Conservation (phyloP, 805 yeast genomes). For the Sungouiella blattae region DNA sequence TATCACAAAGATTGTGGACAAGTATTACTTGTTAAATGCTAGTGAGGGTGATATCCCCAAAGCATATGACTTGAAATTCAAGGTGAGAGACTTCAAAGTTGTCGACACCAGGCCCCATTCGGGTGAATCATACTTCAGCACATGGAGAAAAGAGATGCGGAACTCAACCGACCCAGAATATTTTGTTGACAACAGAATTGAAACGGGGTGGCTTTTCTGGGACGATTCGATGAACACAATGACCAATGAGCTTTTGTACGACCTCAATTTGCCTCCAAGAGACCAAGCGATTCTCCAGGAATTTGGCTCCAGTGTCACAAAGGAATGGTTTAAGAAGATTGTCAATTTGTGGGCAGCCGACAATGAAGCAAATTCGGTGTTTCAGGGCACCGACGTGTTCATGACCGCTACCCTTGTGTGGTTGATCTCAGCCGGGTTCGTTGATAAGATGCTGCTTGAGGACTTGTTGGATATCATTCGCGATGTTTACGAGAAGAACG, state of each 20-base stretch:
- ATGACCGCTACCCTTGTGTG: constrained; percentile 49
- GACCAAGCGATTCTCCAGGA: constrained; percentile 42
- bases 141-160: constrained; percentile 50
- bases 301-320: constrained; percentile 46
- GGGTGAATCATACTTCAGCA: constrained; percentile 32
- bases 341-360: constrained; percentile 56
- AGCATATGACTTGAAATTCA: constrained; percentile 35
- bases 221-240: constrained; percentile 50
- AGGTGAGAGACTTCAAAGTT: constrained; percentile 31
- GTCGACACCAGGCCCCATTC: constrained; percentile 41
- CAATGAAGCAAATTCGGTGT: constrained; percentile 64
- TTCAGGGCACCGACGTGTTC: constrained; percentile 62
- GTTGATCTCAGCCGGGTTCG: constrained; percentile 44
- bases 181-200: constrained; percentile 55
- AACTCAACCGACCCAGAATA: constrained; percentile 45
- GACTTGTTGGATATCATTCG: constrained; percentile 53
- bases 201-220: constrained; percentile 77
- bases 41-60: constrained; percentile 46
- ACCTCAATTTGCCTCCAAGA: constrained; percentile 29
- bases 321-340: constrained; percentile 56
- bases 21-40: constrained; percentile 42
- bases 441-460: constrained; percentile 40
- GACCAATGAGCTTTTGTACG: constrained; percentile 24
- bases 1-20: constrained; percentile 41
- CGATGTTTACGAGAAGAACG: constrained; percentile 56